phyloP scores from a whole-genome alignment of 2,329 filamentous ascomycete genomes.

The Dactylellina cionopaga region DNA sequence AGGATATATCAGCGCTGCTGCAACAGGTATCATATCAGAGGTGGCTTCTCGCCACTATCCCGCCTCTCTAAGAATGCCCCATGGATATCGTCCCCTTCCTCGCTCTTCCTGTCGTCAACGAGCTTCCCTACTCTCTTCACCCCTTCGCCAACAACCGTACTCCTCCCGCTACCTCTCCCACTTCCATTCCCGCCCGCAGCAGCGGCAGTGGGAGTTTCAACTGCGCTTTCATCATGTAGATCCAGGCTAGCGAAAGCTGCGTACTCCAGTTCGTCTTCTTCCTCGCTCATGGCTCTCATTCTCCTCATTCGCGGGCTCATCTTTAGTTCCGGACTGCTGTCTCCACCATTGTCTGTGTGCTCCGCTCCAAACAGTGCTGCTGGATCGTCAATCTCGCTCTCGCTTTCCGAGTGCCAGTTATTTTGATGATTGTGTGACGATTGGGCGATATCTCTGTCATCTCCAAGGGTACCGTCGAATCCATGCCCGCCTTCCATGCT shows the following conservation, averaged over 20 bases:
- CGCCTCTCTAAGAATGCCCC: slow-evolving; percentile 43
- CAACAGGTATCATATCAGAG: slow-evolving; percentile 17
- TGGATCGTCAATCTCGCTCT: slow-evolving; percentile 49
- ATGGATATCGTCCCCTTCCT: slow-evolving; percentile 36
- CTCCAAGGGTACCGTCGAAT: slow-evolving; percentile 11
- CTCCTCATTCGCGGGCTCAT: slow-evolving; percentile 39
- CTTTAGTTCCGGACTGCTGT: slow-evolving; percentile 40
- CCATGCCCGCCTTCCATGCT: slow-evolving; percentile 11
- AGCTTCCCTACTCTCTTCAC: slow-evolving; percentile 14
- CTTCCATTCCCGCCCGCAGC: not conserved
- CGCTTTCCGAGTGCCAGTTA: slow-evolving; percentile 48
- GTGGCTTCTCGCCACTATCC: slow-evolving; percentile 21
- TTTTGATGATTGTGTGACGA: slow-evolving; percentile 17
- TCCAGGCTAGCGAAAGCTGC: slow-evolving; percentile 45
- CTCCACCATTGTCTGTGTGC: slow-evolving; percentile 11
- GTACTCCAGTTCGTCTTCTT: slow-evolving; percentile 48
- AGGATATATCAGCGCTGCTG: too few relatives aligned
- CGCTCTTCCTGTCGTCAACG: not conserved
- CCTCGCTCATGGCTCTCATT: slow-evolving; percentile 26
- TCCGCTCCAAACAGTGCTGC: slow-evolving; percentile 43
- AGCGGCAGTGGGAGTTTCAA: not conserved
- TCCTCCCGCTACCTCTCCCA: slow-evolving; percentile 31
- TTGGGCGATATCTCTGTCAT: not conserved
- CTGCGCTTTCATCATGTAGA: not conserved
- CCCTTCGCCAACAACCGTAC: slow-evolving; percentile 36